Evolutionary conservation across 2,329 filamentous ascomycete genomes (phyloP), one percentile per base, ranked within the genome.

Genomic region (Pseudopyrenochaeta lycopersici): DNA sequence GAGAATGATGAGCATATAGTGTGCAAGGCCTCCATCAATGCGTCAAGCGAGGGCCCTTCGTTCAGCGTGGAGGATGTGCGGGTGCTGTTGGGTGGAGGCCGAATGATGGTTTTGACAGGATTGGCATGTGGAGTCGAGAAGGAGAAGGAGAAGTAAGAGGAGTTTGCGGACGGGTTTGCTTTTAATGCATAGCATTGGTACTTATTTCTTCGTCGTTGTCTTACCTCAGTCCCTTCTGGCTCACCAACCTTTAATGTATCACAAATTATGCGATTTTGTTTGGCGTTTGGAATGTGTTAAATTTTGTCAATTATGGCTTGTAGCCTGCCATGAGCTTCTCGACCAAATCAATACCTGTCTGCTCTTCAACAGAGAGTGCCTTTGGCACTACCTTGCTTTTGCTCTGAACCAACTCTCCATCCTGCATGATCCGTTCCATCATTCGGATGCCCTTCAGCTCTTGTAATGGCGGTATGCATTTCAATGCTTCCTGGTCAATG

Each of bases 401-500:
- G 18, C 48, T 49, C 18, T 46, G 12, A 1, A 42, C 29, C 31
- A 70, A 64, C 1, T 64, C 64, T 5, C 47, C 50, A 2, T 43
- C 39, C 14, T 62, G 59, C 67, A 76, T 73, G 9, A 74, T 75
- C 12, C 63, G 56, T 32, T 73, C 66, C 71, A 73, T 71, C 55
- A 71, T 71, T 23, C 68, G 62, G n/a, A 76, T 75, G 20, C 72
- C 73, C 40, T 65, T 72, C 18, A 75, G 54, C 58, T 76, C 73
- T 39, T 73, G 70, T 10, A 76, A 48, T 5, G 70, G 68, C 7
- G 67, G 71, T 15, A 81, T 79, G 10, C 73, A 71, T 15, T 76
- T 68, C 33, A 78, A 41, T 54, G 76, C 76, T 2, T 72, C 70
- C 1, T 57, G 57, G 39, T 75, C 69, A 29, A 80, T 55, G 4